Evolutionary conservation across 2,329 filamentous ascomycete genomes (phyloP), one percentile per base, ranked within the genome.

Genomic region (Fusarium nygamai): DNA sequence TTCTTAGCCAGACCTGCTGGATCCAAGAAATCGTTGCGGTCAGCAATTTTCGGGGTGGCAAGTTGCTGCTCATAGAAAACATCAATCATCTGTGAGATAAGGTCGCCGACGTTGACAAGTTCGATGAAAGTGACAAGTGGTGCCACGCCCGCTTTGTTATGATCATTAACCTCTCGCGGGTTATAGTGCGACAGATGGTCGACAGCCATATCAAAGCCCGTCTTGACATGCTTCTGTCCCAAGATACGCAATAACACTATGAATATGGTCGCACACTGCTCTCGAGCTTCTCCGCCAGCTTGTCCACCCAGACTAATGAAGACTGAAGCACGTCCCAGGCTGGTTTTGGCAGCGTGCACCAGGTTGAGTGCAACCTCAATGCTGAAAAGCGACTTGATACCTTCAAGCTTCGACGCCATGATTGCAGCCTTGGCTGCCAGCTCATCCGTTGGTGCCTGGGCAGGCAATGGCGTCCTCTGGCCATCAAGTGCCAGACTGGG

Each of bases 11-110:
- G 92, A 38, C 93, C 93, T 0, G 95, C 94, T 27, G 95, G 93
- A 79, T 97, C 94, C 54, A 99, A 87, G 79, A 99, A 99, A 83
- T 99, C 96, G 80, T 97, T 97, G 48, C 93, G 92, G 80, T 98
- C 96, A 3, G 93, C 93, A 61, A 99, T 91, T 78, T 93, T 93
- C 20, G 93, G 90, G 2, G 91, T 89, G 11, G 95, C 91, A 34
- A 99, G 89, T 84, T 99, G 96, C 84, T 98, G 96, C 81, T 97
- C 93, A 83, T 97, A 99, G 81, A 99, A 99, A 39, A 99, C 95
- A 81, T 99, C 96, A 67, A 99, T 91, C 96, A 99, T 99, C 82
- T 99, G 96, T 68, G 97, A 94, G 77, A 99, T 99, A 66, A 99
- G 88, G 81, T 99, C 96, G 67, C 96, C 96, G 2, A 99, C 96